A percentile compares a stretch with the other conserved stretches of the same genome.
These are phyloP conservation scores for Musa itinerans DNA, from an alignment of 176 grass and related monocot genomes.

Conservation along the genomic window DNA sequence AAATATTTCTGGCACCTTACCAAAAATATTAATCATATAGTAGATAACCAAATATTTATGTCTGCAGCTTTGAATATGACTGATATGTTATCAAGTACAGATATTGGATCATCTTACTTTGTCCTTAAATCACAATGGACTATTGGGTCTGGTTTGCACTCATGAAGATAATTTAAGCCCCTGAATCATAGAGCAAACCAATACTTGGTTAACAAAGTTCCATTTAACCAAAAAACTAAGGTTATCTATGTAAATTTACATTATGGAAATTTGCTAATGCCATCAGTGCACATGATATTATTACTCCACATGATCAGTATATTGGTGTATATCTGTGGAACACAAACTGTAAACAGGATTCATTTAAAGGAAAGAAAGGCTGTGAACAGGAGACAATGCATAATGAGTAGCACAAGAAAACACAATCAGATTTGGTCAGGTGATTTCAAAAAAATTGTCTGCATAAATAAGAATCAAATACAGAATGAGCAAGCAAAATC, in stretches of 20 bases:
- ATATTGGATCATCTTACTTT: conserved; percentile 63
- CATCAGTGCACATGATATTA: not conserved
- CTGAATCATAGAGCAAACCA: conserved; percentile 30
- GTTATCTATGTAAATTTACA: not conserved
- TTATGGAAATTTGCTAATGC: not conserved
- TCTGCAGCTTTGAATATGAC: not conserved
- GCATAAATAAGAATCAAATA: not conserved
- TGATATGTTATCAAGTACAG: not conserved
- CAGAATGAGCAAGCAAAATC: not conserved
- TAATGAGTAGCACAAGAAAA: not conserved
- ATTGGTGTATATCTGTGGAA: not conserved
- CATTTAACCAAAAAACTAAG: not conserved
- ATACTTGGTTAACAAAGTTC: not conserved
- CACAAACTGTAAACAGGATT: not conserved
- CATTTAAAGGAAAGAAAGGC: not conserved
- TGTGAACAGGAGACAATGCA: not conserved
- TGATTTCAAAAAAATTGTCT: not conserved
- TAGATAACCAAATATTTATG: not conserved
- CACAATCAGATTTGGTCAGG: not conserved
- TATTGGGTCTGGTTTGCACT: conserved; percentile 87
- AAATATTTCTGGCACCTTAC: conserved; percentile 96
- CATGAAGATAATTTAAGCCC: conserved; percentile 93
- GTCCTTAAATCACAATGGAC: conserved; percentile 67
- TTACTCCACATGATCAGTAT: not conserved
- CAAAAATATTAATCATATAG: conserved; percentile 50